A percentile compares a stretch with the other conserved stretches of the same genome.
Conservation (phyloP, 2,329 filamentous ascomycete species). For the Drechmeria coniospora region DNA sequence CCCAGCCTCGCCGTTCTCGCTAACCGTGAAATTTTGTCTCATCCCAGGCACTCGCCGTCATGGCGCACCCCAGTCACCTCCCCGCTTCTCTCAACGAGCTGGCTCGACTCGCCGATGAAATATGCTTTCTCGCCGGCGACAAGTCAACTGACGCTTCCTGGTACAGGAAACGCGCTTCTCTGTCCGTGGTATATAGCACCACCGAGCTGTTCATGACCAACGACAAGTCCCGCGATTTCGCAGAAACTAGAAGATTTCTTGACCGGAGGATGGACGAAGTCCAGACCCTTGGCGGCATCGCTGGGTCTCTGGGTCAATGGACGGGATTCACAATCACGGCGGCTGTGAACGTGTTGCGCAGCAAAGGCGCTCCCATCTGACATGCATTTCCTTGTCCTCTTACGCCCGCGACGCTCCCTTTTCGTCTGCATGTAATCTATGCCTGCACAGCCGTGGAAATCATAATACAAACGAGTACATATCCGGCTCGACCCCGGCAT, state of each 20-base stretch:
- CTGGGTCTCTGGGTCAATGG: slow-evolving; percentile 58
- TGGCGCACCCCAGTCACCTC: slow-evolving; percentile 72
- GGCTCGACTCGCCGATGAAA: slow-evolving; percentile 73
- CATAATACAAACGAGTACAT: too few species aligned
- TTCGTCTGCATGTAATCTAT: too few species aligned
- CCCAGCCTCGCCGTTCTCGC: background rate
- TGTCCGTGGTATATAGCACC: slow-evolving; percentile 48
- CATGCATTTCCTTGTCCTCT: too few species aligned
- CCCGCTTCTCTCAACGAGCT: slow-evolving; percentile 66
- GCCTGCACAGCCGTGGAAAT: too few species aligned
- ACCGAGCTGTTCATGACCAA: slow-evolving; percentile 91
- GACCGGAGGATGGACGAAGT: slow-evolving; percentile 59
- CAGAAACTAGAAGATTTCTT: slow-evolving; percentile 67
- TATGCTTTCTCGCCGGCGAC: slow-evolving; percentile 78
- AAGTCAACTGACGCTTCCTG: slow-evolving; percentile 67
- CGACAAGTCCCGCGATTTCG: slow-evolving; percentile 58
- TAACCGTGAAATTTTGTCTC: background rate
- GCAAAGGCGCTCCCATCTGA: slow-evolving; percentile 72
- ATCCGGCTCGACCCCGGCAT: too few species aligned
- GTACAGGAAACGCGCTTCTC: slow-evolving; percentile 53
- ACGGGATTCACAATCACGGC: slow-evolving; percentile 66
- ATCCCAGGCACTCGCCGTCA: slow-evolving; percentile 70
- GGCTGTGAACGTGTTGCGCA: slow-evolving; percentile 68
- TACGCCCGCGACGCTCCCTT: too few species aligned
- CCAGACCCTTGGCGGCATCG: slow-evolving; percentile 42